Evolutionary conservation across 148 eudicot species (phyloP).

Genomic region (Camellia japonica): DNA sequence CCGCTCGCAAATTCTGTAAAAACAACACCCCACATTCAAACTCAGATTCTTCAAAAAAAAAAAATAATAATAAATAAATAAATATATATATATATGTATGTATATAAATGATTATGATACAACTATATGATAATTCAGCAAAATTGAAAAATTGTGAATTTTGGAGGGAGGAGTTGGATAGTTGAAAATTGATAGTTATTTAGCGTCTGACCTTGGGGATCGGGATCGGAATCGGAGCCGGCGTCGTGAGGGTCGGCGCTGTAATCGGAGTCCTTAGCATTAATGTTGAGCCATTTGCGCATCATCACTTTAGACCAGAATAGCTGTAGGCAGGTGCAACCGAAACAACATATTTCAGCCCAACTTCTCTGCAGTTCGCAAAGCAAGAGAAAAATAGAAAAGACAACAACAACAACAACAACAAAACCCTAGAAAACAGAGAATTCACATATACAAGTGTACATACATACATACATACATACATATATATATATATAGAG

Average conservation of each 20-base stretch:
- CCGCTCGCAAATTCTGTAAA: constrained; percentile 28
- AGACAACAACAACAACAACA: not conserved
- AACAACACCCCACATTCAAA: not conserved
- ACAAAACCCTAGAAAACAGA: not conserved
- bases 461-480: too few relatives aligned
- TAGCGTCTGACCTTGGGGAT: constrained; percentile 27
- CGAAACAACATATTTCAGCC: constrained; percentile 67
- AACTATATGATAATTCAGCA: not conserved
- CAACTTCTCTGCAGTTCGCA: constrained; percentile 36
- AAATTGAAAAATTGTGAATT: not conserved
- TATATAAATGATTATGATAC: too few relatives aligned
- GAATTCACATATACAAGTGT: too few relatives aligned
- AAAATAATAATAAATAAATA: not conserved
- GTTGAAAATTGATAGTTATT: not conserved
- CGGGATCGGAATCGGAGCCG: constrained; percentile 17
- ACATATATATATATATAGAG: not conserved
- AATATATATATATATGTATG: too few relatives aligned
- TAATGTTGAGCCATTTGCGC: constrained; percentile 70
- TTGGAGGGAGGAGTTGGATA: too few relatives aligned
- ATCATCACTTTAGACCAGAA: constrained; percentile 70
- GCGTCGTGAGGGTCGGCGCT: constrained; percentile 32
- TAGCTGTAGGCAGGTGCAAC: constrained; percentile 69
- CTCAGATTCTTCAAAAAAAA: not conserved
- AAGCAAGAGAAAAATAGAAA: not conserved
- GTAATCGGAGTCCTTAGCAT: constrained; percentile 48